Conservation (phyloP, 352 stramenopile species). For the Peronospora tabacina region DNA sequence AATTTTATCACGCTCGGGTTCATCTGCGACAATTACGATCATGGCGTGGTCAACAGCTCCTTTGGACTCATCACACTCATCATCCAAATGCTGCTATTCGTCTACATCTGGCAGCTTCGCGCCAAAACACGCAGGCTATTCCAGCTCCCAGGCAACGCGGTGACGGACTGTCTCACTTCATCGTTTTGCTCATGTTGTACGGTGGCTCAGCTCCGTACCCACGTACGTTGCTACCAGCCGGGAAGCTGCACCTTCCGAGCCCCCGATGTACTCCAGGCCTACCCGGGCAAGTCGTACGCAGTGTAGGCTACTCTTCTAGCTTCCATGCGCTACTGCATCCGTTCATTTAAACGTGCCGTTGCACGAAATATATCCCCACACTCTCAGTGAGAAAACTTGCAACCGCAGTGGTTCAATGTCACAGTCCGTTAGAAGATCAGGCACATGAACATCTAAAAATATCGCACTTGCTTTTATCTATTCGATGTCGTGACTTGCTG, state of each 20-base stretch:
- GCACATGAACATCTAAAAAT: too few relatives aligned
- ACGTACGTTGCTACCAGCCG: slow-evolving; percentile 39
- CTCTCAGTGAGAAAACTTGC: not conserved
- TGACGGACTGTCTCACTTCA: slow-evolving; percentile 29
- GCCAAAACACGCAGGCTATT: slow-evolving; percentile 34
- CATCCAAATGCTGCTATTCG: slow-evolving; percentile 22
- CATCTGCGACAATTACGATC: slow-evolving; percentile 15
- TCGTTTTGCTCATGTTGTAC: slow-evolving; percentile 39
- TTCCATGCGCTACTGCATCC: too few relatives aligned
- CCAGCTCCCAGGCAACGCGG: slow-evolving; percentile 31
- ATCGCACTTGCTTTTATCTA: too few relatives aligned
- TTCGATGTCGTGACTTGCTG: too few relatives aligned
- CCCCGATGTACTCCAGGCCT: slow-evolving; percentile 32
- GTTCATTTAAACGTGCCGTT: slow-evolving; percentile 16
- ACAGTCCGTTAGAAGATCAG: too few relatives aligned
- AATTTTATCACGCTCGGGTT: slow-evolving; percentile 19
- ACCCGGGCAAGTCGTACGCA: slow-evolving; percentile 27
- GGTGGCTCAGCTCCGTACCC: slow-evolving; percentile 32
- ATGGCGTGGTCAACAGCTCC: slow-evolving; percentile 13
- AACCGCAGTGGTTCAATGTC: too few relatives aligned
- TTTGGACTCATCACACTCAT: slow-evolving; percentile 21
- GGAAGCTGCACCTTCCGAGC: slow-evolving; percentile 35
- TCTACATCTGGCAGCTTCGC: slow-evolving; percentile 40
- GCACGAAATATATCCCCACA: slow-evolving; percentile 14
- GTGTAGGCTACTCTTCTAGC: slow-evolving; percentile 12